These are phyloP conservation scores for Cicer cuneatum DNA, from an alignment of 306 rosid genomes.

Conservation along the genomic window DNA sequence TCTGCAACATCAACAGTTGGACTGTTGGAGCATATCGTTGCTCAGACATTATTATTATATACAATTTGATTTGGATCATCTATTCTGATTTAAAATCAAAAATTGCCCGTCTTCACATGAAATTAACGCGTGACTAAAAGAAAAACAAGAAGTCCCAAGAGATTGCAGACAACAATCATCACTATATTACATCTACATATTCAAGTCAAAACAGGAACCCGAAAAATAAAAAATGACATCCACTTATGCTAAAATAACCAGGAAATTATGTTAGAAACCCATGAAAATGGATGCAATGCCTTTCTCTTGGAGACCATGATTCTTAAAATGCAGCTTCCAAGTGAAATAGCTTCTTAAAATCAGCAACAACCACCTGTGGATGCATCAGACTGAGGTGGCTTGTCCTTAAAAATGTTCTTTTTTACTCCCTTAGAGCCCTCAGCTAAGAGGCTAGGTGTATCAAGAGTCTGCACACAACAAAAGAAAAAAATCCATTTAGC, in stretches of 20 bases:
- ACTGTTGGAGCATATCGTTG: background rate
- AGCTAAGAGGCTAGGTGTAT: slow-evolving; percentile 89
- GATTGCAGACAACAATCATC: slow-evolving; percentile 30
- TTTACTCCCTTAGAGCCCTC: slow-evolving; percentile 84
- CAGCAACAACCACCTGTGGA: slow-evolving; percentile 85
- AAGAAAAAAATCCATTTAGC: slow-evolving; percentile 16
- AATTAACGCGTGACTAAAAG: slow-evolving; percentile 28
- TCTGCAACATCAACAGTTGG: slow-evolving; percentile 15
- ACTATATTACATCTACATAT: slow-evolving; percentile 44
- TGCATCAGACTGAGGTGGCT: slow-evolving; percentile 58
- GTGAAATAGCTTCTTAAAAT: slow-evolving; percentile 40
- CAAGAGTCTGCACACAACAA: slow-evolving; percentile 72
- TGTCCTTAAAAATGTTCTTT: slow-evolving; percentile 85
- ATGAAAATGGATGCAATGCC: slow-evolving; percentile 27
- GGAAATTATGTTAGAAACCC: slow-evolving; percentile 37
- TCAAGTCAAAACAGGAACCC: slow-evolving; percentile 40
- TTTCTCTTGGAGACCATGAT: slow-evolving; percentile 36
- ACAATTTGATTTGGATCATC: slow-evolving; percentile 26
- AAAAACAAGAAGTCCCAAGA: slow-evolving; percentile 27
- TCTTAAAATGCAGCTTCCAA: slow-evolving; percentile 29
- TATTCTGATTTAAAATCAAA: slow-evolving; percentile 3
- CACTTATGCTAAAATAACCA: slow-evolving; percentile 33
- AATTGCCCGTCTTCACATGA: slow-evolving; percentile 23
- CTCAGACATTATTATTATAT: background rate
- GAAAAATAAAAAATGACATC: slow-evolving; percentile 18